Percentiles rank a stretch among this genome's conserved stretches.
phyloP scores from a whole-genome alignment of 1,284 basidiomycete species.

The Gymnopus androsaceus region DNA sequence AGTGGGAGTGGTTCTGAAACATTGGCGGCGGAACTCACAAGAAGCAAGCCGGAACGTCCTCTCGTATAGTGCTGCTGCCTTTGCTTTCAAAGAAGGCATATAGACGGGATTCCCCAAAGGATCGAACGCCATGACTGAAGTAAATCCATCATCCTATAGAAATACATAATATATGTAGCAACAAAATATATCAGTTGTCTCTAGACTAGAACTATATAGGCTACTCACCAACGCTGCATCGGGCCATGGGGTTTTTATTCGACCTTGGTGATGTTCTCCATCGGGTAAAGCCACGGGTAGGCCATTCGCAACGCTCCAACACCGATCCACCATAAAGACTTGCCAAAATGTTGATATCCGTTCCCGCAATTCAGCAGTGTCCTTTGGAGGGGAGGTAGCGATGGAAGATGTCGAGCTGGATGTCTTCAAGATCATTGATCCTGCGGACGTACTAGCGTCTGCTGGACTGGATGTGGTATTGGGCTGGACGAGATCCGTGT shows the following conservation, averaged over 20 bases:
- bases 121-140: not conserved
- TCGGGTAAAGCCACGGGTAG: conserved; percentile 55
- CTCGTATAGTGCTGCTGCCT: conserved; percentile 52
- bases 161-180: no score
- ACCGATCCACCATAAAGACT: conserved; percentile 59
- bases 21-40: conserved; percentile 27
- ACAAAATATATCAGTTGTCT: no score
- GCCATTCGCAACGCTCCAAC: conserved; percentile 57
- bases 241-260: conserved; percentile 57
- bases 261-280: conserved; percentile 47
- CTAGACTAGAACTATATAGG: no score
- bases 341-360: conserved; percentile 60
- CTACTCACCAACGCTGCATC: conserved; percentile 25
- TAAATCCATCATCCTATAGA: not conserved
- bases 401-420: conserved; percentile 25
- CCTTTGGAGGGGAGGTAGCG: conserved; percentile 40
- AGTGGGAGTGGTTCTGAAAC: conserved; percentile 10
- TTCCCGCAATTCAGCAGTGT: conserved; percentile 46
- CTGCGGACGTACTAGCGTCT: conserved; percentile 7
- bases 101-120: conserved; percentile 23
- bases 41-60: conserved; percentile 47
- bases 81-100: conserved; percentile 43
- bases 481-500: not conserved
- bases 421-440: not conserved
- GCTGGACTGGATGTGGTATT: not conserved